Conservation (phyloP, 139 green algal species). For the Coelastrella sp. region DNA sequence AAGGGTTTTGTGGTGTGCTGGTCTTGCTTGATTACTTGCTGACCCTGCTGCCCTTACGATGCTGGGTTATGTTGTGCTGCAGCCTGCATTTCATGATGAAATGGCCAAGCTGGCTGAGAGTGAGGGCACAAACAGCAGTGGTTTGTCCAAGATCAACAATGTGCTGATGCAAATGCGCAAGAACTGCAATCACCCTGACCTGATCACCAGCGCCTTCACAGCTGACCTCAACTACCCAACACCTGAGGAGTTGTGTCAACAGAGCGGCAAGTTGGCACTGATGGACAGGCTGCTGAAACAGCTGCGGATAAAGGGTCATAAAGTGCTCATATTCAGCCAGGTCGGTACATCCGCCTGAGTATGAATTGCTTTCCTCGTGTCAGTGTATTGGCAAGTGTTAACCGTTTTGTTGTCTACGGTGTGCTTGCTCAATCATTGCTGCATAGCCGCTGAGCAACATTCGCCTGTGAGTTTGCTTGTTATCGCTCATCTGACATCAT, state of each 20-base stretch:
- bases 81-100: slow-evolving; percentile 45
- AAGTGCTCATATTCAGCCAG: slow-evolving; percentile 97
- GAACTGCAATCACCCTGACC: slow-evolving; percentile 99
- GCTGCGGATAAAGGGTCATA: slow-evolving; percentile 78
- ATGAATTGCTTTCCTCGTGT: too few species aligned
- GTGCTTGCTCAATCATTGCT: too few species aligned
- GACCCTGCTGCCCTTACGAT: too few species aligned
- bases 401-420: too few species aligned
- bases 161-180: slow-evolving; percentile 92
- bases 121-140: slow-evolving; percentile 25
- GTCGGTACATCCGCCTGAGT: slow-evolving; percentile 49
- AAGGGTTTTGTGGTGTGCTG: too few species aligned
- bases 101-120: slow-evolving; percentile 54
- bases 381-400: too few species aligned
- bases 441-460: too few species aligned
- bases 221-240: slow-evolving; percentile 45
- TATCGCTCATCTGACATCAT: too few species aligned
- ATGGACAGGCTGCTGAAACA: slow-evolving; percentile 87
- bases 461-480: too few species aligned
- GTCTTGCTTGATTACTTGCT: neutral
- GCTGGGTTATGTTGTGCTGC: neutral
- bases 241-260: slow-evolving; percentile 72
- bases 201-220: slow-evolving; percentile 84
- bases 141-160: slow-evolving; percentile 88
- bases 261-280: slow-evolving; percentile 97